phyloP scores from a whole-genome alignment of 768 basidiomycete genomes.

The Mycena sanguinolenta region DNA sequence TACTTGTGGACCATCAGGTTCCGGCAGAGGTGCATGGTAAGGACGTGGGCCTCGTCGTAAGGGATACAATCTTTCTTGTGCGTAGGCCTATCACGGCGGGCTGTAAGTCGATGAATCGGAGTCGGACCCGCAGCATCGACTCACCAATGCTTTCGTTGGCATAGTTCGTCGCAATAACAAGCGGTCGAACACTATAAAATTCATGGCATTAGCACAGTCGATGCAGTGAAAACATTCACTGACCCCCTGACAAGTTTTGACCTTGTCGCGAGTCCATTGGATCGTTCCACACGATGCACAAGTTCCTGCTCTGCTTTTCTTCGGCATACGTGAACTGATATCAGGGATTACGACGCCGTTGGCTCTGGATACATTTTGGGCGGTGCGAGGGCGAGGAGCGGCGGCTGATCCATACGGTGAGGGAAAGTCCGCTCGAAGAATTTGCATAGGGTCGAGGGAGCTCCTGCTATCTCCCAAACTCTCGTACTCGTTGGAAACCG shows the following conservation, averaged over 20 bases:
- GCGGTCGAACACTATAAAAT: not conserved
- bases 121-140: too few relatives aligned
- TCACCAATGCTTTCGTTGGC: conserved; percentile 16
- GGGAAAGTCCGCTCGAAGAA: not conserved
- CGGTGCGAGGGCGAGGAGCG: not conserved
- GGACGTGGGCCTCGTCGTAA: conserved; percentile 12
- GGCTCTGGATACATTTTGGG: not conserved
- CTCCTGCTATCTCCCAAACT: not conserved
- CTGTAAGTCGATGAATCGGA: too few relatives aligned
- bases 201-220: not conserved
- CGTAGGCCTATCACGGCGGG: too few relatives aligned
- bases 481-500: not conserved
- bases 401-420: conserved; percentile 10
- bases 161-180: conserved; percentile 4
- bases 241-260: conserved; percentile 15
- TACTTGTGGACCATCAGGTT: conserved; percentile 11
- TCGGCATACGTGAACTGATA: not conserved
- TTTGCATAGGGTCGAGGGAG: not conserved
- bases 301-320: not conserved
- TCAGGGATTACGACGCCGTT: conserved; percentile 2
- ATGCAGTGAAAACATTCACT: not conserved
- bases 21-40: conserved; percentile 6
- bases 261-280: not conserved
- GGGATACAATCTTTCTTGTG: too few relatives aligned
- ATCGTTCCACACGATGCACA: conserved; percentile 13